A percentile compares a stretch with the other conserved stretches of the same genome.
Evolutionary conservation across 2,329 filamentous ascomycete species (phyloP).

Genomic region (Talaromyces amestolkiae): DNA sequence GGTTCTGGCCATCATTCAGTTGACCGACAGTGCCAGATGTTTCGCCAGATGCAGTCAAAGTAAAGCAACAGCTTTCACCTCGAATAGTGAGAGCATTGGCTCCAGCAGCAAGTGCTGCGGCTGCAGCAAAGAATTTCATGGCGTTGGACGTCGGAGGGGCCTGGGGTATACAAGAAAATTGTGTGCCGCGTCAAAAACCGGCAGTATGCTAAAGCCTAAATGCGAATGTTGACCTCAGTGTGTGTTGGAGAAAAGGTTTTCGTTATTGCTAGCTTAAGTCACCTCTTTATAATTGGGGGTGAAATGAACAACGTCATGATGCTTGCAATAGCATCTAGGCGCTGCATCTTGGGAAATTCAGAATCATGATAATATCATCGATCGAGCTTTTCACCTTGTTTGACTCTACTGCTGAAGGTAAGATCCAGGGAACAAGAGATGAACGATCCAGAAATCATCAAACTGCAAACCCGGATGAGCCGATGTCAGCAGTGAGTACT

Average conservation of each 20-base stretch:
- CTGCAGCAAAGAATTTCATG: constrained; percentile 28
- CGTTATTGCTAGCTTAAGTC: not conserved
- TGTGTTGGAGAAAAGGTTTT: not conserved
- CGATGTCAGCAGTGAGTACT: not conserved
- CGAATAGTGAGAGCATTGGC: constrained; percentile 45
- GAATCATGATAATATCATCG: not conserved
- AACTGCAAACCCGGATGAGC: constrained; percentile 1
- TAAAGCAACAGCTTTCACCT: constrained; percentile 51
- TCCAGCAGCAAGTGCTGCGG: constrained; percentile 41
- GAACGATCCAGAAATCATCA: not conserved
- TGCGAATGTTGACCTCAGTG: not conserved
- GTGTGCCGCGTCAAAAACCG: not conserved
- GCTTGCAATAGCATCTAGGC: not conserved
- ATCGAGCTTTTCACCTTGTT: not conserved
- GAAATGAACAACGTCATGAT: constrained; percentile 12
- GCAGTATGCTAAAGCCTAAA: not conserved
- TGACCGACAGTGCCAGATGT: constrained; percentile 56
- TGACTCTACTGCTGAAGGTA: not conserved
- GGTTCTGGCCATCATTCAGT: constrained; percentile 61
- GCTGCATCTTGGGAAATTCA: not conserved
- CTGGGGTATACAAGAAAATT: not conserved
- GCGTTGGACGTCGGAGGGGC: not conserved
- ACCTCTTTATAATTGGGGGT: constrained; percentile 1
- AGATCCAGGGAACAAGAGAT: not conserved
- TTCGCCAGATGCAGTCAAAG: constrained; percentile 49